Evolutionary conservation across 2,329 filamentous ascomycete species (phyloP), one percentile per base, ranked within the genome.

Genomic region (Cadophora gregata): DNA sequence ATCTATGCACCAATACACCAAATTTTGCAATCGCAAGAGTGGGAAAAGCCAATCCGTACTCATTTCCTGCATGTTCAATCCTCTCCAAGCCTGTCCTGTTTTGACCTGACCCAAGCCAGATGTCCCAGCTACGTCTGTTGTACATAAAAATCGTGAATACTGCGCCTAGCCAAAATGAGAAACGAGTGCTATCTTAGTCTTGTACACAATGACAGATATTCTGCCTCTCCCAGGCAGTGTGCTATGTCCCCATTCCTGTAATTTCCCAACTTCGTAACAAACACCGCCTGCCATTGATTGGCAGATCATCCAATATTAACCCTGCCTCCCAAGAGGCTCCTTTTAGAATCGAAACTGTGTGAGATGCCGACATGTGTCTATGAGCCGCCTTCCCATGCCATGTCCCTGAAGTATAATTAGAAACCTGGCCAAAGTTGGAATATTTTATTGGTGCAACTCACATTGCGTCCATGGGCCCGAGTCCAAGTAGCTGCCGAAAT

Each of bases 381-480:
- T 27, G 65, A 55, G 29, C 51, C 33, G 8, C 67, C 73, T 65
- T 75, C 73, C 74, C 74, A 76, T 50, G 66, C 71, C 50, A 75
- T 69, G 64, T 75, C 73, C 74, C 74, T 75, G 10, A 42, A 36
- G 63, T 47, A 45, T 65, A 27, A 63, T 67, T 65, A 69, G 60
- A 21, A 51, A 45, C 6, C 4, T 21, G 24, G 6, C 42, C n/a
- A n/a, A 12, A 45, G 14, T 19, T 9, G 21, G 50, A 24, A n/a
- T n/a, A n/a, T n/a, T 21, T 25, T 12, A 7, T 24, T 27, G 9
- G 56, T 33, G 38, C 19, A n/a, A 70, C 77, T 70, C 86, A 86
- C 84, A 89, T 87, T 12, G 83, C 82, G 70, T 89, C 86, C 82
- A 89, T 86, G 0, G 85, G 81, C 8, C 83, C 84, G 79, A 88